phyloP scores from a whole-genome alignment of 495 filamentous ascomycete genomes.

The Xylaria venustula region DNA sequence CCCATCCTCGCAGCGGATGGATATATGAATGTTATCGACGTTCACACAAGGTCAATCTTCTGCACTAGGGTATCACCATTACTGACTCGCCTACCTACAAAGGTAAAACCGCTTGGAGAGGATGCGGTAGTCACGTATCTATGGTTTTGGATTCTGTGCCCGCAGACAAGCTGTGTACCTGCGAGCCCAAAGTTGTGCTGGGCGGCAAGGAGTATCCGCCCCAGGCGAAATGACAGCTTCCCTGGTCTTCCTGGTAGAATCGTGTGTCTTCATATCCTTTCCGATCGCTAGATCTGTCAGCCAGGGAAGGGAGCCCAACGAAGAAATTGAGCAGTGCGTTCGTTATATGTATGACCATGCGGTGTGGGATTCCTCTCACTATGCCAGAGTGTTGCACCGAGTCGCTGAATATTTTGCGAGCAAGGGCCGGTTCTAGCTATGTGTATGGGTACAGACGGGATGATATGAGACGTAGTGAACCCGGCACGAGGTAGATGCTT shows the following conservation, averaged over 20 bases:
- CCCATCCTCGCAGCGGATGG: neutral
- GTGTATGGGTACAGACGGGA: too few relatives aligned
- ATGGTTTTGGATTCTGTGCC: constrained; percentile 63
- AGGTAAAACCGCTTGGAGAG: constrained; percentile 70
- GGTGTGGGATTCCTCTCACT: too few relatives aligned
- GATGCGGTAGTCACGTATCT: constrained; percentile 69
- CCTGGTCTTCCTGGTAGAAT: constrained; percentile 9
- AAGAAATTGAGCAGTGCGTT: too few relatives aligned
- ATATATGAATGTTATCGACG: neutral
- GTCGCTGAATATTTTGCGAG: too few relatives aligned
- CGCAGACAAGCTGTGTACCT: constrained; percentile 60
- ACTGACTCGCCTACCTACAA: neutral
- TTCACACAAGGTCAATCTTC: neutral
- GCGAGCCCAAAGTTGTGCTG: constrained; percentile 58
- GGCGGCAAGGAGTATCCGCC: constrained; percentile 65
- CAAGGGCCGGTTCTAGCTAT: too few relatives aligned
- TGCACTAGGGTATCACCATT: neutral
- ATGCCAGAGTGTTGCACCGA: too few relatives aligned
- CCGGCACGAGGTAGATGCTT: too few relatives aligned
- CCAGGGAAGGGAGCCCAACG: too few relatives aligned
- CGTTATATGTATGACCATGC: too few relatives aligned
- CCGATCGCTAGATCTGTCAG: too few relatives aligned
- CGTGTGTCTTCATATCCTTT: neutral
- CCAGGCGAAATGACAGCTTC: constrained; percentile 32
- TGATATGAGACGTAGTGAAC: too few relatives aligned